Evolutionary conservation across 202 grass and related monocot species (phyloP).

Genomic region (Carex arenaria): DNA sequence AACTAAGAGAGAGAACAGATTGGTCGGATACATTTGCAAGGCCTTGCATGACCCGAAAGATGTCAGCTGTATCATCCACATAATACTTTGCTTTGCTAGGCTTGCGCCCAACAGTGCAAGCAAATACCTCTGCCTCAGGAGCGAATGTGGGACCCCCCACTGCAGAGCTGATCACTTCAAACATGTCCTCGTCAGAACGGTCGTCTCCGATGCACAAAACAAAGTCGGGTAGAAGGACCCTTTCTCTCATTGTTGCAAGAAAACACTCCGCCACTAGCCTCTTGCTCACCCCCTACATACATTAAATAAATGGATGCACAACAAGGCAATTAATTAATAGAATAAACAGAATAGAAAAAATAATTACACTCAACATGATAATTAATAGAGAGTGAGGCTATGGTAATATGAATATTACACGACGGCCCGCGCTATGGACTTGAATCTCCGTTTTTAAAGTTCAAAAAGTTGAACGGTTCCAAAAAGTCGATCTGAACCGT

Average conservation of each 20-base stretch:
- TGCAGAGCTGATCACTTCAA: conserved; percentile 64
- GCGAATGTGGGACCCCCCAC: conserved; percentile 24
- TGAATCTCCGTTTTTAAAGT: too few species aligned
- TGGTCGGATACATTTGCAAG: conserved; percentile 67
- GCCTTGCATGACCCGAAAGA: conserved; percentile 59
- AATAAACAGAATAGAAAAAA: not conserved
- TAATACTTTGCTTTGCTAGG: conserved; percentile 98
- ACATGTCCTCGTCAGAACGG: conserved; percentile 91
- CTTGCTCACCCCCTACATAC: conserved; percentile 64
- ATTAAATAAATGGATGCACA: not conserved
- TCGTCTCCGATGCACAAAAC: conserved; percentile 81
- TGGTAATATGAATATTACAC: too few species aligned
- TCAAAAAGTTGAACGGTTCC: too few species aligned
- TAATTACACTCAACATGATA: not conserved
- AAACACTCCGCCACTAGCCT: conserved; percentile 56
- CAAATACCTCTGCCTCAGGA: conserved; percentile 56
- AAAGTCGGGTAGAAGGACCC: conserved; percentile 44
- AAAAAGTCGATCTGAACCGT: too few species aligned
- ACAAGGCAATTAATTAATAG: not conserved
- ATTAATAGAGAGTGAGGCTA: not conserved
- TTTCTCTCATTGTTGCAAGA: conserved; percentile 44
- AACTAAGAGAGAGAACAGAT: conserved; percentile 10
- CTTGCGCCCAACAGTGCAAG: conserved; percentile 74
- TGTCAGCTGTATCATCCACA: conserved; percentile 69
- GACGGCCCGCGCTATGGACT: too few species aligned